Conservation (phyloP, 208 protist genomes). For the Phytomonas sp. region DNA sequence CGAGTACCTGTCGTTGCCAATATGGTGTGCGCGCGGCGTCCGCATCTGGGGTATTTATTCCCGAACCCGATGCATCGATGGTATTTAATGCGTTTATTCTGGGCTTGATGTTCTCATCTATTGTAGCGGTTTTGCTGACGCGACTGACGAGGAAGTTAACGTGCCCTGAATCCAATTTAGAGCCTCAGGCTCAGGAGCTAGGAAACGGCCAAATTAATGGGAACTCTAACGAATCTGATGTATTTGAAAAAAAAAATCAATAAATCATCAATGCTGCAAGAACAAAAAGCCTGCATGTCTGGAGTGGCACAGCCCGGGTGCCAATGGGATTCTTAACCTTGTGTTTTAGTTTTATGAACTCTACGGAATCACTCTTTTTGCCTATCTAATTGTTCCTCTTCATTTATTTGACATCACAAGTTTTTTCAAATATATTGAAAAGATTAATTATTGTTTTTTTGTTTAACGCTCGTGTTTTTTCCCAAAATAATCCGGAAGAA, state of each 20-base stretch:
- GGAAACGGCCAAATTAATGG: not conserved
- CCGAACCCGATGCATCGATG: conserved; percentile 70
- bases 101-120: conserved; percentile 29
- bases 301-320: not conserved
- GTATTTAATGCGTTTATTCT: conserved; percentile 64
- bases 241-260: conserved; percentile 8
- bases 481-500: not conserved
- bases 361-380: conserved; percentile 6
- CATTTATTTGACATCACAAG: not conserved
- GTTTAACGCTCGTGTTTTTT: not conserved
- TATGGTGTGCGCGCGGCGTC: conserved; percentile 44
- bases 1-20: not conserved
- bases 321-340: not conserved
- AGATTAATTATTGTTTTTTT: not conserved
- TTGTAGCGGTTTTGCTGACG: conserved; percentile 22
- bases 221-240: not conserved
- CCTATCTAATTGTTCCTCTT: conserved; percentile 6
- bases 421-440: not conserved
- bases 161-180: not conserved
- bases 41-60: conserved; percentile 50
- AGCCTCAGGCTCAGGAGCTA: not conserved
- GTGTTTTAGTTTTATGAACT: not conserved
- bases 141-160: conserved; percentile 23
- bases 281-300: not conserved
- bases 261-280: conserved; percentile 4